Conservation (phyloP, 129 eudicot species). For the Deinandra increscens region DNA sequence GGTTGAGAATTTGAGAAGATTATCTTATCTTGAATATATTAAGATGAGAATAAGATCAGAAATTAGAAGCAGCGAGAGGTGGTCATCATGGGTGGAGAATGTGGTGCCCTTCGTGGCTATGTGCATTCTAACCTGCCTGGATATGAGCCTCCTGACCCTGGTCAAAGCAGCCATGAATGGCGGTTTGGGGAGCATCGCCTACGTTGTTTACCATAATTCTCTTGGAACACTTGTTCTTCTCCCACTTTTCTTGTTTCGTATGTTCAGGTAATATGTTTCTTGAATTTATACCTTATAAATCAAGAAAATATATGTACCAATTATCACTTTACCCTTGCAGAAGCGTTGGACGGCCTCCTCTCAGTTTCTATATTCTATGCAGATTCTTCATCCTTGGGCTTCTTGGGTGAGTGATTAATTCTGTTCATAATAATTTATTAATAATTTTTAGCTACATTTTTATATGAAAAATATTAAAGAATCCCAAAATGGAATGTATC, state of each 20-base stretch:
- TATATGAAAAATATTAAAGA: too few relatives aligned
- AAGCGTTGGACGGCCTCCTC: conserved; percentile 17
- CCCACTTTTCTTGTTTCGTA: conserved; percentile 19
- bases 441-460: too few relatives aligned
- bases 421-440: too few relatives aligned
- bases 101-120: conserved; percentile 27
- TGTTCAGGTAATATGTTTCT: too few relatives aligned
- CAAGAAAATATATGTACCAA: too few relatives aligned
- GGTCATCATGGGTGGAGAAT: conserved; percentile 4
- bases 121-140: conserved; percentile 27
- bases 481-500: too few relatives aligned
- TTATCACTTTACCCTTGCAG: too few relatives aligned
- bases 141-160: conserved; percentile 26
- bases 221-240: conserved; percentile 32
- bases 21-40: too few relatives aligned
- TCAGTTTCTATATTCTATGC: conserved; percentile 28
- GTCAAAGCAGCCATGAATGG: conserved; percentile 35
- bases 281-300: too few relatives aligned
- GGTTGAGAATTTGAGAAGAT: too few relatives aligned
- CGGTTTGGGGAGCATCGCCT: conserved; percentile 32
- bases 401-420: conserved; percentile 26
- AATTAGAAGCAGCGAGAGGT: too few relatives aligned
- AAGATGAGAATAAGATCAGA: too few relatives aligned
- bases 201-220: conserved; percentile 35
- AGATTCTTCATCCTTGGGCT: conserved; percentile 42